phyloP scores from a whole-genome alignment of 2,329 filamentous ascomycete species.

The Fonsecaea erecta region DNA sequence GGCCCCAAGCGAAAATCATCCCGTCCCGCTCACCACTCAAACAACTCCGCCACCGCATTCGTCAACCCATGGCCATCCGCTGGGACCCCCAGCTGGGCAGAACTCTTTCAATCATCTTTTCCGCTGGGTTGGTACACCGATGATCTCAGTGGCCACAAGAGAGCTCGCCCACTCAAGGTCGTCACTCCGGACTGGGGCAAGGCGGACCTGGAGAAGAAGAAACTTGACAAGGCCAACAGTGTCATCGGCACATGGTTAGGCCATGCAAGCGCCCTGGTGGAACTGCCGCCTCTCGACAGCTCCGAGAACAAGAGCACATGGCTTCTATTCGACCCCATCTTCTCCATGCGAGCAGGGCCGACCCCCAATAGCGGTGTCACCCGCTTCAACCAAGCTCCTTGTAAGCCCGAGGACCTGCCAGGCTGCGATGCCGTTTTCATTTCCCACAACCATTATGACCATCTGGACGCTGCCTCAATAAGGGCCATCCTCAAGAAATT shows the following conservation, averaged over 20 bases:
- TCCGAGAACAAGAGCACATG: slow-evolving; percentile 11
- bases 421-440: slow-evolving; percentile 54
- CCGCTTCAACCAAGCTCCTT: slow-evolving; percentile 23
- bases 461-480: slow-evolving; percentile 56
- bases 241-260: slow-evolving; percentile 29
- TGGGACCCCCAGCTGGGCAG: slow-evolving; percentile 23
- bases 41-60: slow-evolving; percentile 23
- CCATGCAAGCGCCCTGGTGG: slow-evolving; percentile 28
- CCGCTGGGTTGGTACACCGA: slow-evolving; percentile 23
- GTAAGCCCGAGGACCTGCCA: slow-evolving; percentile 25
- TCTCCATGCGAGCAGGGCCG: slow-evolving; percentile 26
- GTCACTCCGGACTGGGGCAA: slow-evolving; percentile 26
- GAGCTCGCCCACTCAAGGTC: slow-evolving; percentile 24
- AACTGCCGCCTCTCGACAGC: slow-evolving; percentile 17
- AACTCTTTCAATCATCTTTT: slow-evolving; percentile 20
- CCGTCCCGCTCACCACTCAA: slow-evolving; percentile 30
- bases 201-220: slow-evolving; percentile 7
- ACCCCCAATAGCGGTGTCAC: slow-evolving; percentile 22
- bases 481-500: slow-evolving; percentile 43
- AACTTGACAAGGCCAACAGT: slow-evolving; percentile 8
- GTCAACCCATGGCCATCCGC: slow-evolving; percentile 32
- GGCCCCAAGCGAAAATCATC: slow-evolving; percentile 5
- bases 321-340: slow-evolving; percentile 31
- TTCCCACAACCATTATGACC: slow-evolving; percentile 63
- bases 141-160: slow-evolving; percentile 16